phyloP scores from a whole-genome alignment of 805 yeast genomes.

The Soucietia sequanensis region DNA sequence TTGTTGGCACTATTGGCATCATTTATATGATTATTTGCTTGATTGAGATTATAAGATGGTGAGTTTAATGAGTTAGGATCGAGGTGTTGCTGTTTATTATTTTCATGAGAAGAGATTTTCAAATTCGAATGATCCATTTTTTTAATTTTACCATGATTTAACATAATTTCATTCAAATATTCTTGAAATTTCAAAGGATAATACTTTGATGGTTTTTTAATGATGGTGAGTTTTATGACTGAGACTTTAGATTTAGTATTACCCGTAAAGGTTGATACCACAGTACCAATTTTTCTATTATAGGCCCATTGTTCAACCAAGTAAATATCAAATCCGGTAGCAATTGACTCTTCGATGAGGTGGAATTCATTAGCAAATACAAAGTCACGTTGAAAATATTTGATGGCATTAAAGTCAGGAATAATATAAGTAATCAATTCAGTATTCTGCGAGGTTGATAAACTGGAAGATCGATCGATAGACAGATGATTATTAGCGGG shows the following conservation, averaged over 20 bases:
- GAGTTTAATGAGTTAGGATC: too few species aligned
- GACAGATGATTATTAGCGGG: neutral
- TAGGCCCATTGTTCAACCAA: conserved; percentile 95
- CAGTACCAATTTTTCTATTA: conserved; percentile 61
- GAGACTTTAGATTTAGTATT: conserved; percentile 61
- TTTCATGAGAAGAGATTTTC: too few species aligned
- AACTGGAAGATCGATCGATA: too few species aligned
- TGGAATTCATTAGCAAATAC: conserved; percentile 33
- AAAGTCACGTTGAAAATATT: conserved; percentile 42
- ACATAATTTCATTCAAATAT: conserved; percentile 63
- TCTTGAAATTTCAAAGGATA: conserved; percentile 55
- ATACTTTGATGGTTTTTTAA: conserved; percentile 43
- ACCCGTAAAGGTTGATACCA: conserved; percentile 85
- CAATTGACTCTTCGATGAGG: conserved; percentile 43
- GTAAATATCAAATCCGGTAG: conserved; percentile 82
- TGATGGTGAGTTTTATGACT: conserved; percentile 55
- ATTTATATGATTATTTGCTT: too few species aligned
- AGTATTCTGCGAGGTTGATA: neutral
- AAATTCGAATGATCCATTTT: conserved; percentile 25
- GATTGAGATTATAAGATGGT: too few species aligned
- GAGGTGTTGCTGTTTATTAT: conserved; percentile 4
- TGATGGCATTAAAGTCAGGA: conserved; percentile 59
- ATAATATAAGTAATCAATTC: conserved; percentile 41
- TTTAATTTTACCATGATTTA: conserved; percentile 70
- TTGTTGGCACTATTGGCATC: neutral